phyloP scores from a whole-genome alignment of 768 basidiomycete species.

The Dentipellis fragilis region DNA sequence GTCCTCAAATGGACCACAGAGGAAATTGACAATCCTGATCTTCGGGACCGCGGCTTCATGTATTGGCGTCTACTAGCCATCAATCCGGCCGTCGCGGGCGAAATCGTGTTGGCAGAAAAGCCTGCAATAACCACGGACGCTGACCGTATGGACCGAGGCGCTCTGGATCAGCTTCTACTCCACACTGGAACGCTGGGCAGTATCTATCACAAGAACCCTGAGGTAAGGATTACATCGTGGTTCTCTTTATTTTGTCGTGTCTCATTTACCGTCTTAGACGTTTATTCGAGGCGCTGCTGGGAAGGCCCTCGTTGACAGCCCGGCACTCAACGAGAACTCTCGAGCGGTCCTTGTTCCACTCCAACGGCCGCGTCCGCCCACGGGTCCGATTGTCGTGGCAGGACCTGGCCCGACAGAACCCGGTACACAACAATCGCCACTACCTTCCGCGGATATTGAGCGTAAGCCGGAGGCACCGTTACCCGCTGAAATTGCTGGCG shows the following conservation, averaged over 20 bases:
- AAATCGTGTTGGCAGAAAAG: slow-evolving; percentile 88
- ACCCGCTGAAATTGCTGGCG: slow-evolving; percentile 18
- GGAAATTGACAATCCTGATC: slow-evolving; percentile 95
- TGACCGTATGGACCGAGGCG: slow-evolving; percentile 93
- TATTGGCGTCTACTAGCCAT: slow-evolving; percentile 97
- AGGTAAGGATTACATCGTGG: slow-evolving; percentile 35
- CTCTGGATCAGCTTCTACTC: slow-evolving; percentile 86
- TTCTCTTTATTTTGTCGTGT: not conserved
- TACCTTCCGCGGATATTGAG: slow-evolving; percentile 17
- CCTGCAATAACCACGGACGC: slow-evolving; percentile 97
- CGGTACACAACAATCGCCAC: slow-evolving; percentile 18
- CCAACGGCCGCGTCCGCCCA: slow-evolving; percentile 36
- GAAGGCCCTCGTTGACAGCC: slow-evolving; percentile 76
- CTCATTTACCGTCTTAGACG: slow-evolving; percentile 26
- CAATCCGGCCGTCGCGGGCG: slow-evolving; percentile 79
- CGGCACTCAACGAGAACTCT: slow-evolving; percentile 79
- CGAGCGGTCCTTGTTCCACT: slow-evolving; percentile 60
- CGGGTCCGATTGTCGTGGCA: slow-evolving; percentile 36
- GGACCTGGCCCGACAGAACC: slow-evolving; percentile 59
- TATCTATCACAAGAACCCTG: slow-evolving; percentile 97
- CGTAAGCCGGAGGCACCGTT: slow-evolving; percentile 18
- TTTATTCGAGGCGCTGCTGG: slow-evolving; percentile 88
- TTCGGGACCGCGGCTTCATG: slow-evolving; percentile 97
- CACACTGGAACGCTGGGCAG: slow-evolving; percentile 92
- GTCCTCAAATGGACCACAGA: slow-evolving; percentile 97